Percentiles rank a stretch among this genome's conserved stretches.
Evolutionary conservation across 2,329 filamentous ascomycete species (phyloP).

Genomic region (Ceratocystis ficicola): DNA sequence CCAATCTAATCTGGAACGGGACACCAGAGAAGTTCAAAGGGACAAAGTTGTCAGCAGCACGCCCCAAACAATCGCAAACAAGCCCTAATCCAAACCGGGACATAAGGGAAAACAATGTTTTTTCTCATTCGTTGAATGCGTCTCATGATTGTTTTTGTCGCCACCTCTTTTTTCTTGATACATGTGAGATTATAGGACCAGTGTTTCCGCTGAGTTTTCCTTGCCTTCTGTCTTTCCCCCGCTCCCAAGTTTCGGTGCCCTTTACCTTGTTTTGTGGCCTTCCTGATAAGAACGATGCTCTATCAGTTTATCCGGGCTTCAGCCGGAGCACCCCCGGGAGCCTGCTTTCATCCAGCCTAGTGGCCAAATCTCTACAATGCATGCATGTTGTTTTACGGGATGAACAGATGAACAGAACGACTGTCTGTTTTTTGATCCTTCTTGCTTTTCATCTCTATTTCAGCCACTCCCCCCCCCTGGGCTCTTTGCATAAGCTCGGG

Average conservation of each 20-base stretch:
- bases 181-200: too few species aligned
- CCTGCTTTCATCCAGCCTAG: too few species aligned
- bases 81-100: background rate
- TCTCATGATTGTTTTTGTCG: background rate
- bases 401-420: constrained; percentile 10
- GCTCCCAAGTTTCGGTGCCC: too few species aligned
- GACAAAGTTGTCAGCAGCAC: background rate
- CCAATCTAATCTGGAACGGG: constrained; percentile 1
- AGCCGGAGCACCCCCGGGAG: too few species aligned
- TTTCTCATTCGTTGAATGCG: background rate
- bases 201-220: too few species aligned
- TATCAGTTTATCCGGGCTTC: too few species aligned
- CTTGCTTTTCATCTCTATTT: constrained; percentile 7
- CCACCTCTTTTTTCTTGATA: background rate
- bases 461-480: background rate
- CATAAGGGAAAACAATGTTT: background rate
- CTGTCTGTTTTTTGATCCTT: constrained; percentile 3
- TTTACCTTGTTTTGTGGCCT: too few species aligned
- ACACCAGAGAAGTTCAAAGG: constrained; percentile 2
- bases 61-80: background rate
- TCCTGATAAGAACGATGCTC: too few species aligned
- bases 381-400: constrained; percentile 4
- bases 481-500: background rate
- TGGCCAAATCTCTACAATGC: too few species aligned
- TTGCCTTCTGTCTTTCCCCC: too few species aligned